A percentile compares a stretch with the other conserved stretches of the same genome.
Evolutionary conservation across 2,329 filamentous ascomycete genomes (phyloP).

Genomic region (Huntiella moniliformis): DNA sequence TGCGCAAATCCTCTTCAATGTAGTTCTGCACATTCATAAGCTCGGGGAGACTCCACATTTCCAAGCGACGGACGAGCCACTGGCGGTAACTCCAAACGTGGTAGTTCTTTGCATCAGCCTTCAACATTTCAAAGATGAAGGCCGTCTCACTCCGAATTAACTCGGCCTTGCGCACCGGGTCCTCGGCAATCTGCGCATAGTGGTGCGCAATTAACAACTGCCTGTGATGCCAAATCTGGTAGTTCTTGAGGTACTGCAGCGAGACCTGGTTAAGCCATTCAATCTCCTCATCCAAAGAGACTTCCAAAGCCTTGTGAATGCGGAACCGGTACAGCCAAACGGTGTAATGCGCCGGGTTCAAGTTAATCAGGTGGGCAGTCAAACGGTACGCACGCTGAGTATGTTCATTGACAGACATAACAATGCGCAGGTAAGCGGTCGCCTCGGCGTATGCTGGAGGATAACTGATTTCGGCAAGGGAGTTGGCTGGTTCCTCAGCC

Average conservation of each 20-base stretch:
- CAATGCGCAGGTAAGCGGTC: slow-evolving; percentile 78
- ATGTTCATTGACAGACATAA: slow-evolving; percentile 79
- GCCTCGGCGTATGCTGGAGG: slow-evolving; percentile 77
- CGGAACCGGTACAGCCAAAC: slow-evolving; percentile 92
- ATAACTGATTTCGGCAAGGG: slow-evolving; percentile 86
- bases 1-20: slow-evolving; percentile 65
- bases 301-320: slow-evolving; percentile 48
- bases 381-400: slow-evolving; percentile 60
- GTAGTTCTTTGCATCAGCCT: slow-evolving; percentile 85
- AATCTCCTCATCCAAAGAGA: slow-evolving; percentile 53
- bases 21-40: slow-evolving; percentile 52
- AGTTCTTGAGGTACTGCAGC: slow-evolving; percentile 80
- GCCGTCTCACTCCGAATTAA: slow-evolving; percentile 48
- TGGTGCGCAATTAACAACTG: slow-evolving; percentile 45
- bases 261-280: slow-evolving; percentile 74
- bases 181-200: slow-evolving; percentile 40
- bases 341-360: slow-evolving; percentile 96
- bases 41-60: slow-evolving; percentile 53
- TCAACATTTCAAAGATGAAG: slow-evolving; percentile 68
- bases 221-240: slow-evolving; percentile 84
- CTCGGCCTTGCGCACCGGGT: slow-evolving; percentile 32
- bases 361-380: slow-evolving; percentile 72
- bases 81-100: slow-evolving; percentile 96
- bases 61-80: slow-evolving; percentile 43
- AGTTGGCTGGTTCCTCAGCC: slow-evolving; percentile 63